These are phyloP conservation scores for Mycena belliarum DNA, from an alignment of 768 basidiomycete species.

Conservation along the genomic window DNA sequence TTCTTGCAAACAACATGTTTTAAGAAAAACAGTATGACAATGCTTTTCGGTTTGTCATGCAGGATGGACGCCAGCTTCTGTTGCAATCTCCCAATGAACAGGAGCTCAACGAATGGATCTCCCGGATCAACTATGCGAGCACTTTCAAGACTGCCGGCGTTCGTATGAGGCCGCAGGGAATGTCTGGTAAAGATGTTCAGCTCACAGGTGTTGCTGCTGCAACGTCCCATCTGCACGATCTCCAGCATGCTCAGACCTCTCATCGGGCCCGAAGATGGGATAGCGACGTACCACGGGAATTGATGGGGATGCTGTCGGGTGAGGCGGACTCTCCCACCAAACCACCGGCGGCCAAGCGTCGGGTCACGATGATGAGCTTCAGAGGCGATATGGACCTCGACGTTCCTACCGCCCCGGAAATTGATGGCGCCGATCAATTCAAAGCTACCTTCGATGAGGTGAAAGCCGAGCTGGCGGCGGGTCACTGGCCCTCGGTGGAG, in stretches of 20 bases:
- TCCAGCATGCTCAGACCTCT: conserved; percentile 41
- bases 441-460: conserved; percentile 85
- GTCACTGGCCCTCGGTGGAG: conserved; percentile 31
- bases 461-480: conserved; percentile 78
- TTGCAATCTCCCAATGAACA: conserved; percentile 68
- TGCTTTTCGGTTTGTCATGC: conserved; percentile 76
- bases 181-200: conserved; percentile 70
- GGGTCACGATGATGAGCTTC: conserved; percentile 32
- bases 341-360: conserved; percentile 27
- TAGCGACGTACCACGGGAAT: conserved; percentile 38
- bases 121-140: conserved; percentile 90
- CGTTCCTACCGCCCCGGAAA: conserved; percentile 51
- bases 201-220: conserved; percentile 86
- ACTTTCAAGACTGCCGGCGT: conserved; percentile 86
- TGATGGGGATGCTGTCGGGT: conserved; percentile 44
- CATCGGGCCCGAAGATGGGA: conserved; percentile 43
- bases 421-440: conserved; percentile 65
- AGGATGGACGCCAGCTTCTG: conserved; percentile 79
- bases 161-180: conserved; percentile 72
- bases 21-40: conserved; percentile 53
- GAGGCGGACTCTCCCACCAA: conserved; percentile 26
- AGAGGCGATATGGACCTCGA: conserved; percentile 40
- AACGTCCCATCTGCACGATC: conserved; percentile 75
- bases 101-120: conserved; percentile 90
- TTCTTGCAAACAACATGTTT: background rate